A percentile compares a stretch with the other conserved stretches of the same genome.
These are phyloP conservation scores for Nakaseomyces delphensis DNA, from an alignment of 1,139 yeast genomes.

Conservation along the genomic window DNA sequence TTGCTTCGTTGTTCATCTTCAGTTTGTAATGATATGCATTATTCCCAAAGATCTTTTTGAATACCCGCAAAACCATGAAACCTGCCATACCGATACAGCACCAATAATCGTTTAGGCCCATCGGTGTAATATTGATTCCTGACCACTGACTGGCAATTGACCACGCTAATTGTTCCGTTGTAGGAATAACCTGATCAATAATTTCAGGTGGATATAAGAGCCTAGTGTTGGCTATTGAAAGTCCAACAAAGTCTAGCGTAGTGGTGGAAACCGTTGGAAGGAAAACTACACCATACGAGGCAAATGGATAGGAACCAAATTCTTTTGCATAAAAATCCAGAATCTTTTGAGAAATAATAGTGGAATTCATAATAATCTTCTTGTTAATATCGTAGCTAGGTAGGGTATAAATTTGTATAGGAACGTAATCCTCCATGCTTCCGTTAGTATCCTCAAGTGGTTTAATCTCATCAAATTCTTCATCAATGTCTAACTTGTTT, in stretches of 20 bases:
- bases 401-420: slow-evolving; percentile 35
- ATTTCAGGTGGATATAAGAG: slow-evolving; percentile 67
- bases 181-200: slow-evolving; percentile 69
- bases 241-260: slow-evolving; percentile 66
- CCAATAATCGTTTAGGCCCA: slow-evolving; percentile 80
- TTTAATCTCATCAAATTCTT: slow-evolving; percentile 35
- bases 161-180: slow-evolving; percentile 59
- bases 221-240: slow-evolving; percentile 56
- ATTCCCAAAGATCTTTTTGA: slow-evolving; percentile 64
- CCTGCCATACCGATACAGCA: slow-evolving; percentile 77
- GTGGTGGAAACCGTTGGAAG: slow-evolving; percentile 49
- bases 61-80: slow-evolving; percentile 71
- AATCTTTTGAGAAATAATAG: slow-evolving; percentile 67
- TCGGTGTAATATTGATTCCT: slow-evolving; percentile 84
- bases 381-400: slow-evolving; percentile 33
- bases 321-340: slow-evolving; percentile 78
- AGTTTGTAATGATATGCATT: slow-evolving; percentile 73
- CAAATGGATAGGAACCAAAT: slow-evolving; percentile 88
- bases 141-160: slow-evolving; percentile 88
- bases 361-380: slow-evolving; percentile 60
- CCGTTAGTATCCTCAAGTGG: slow-evolving; percentile 32
- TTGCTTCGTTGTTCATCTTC: slow-evolving; percentile 53
- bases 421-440: slow-evolving; percentile 34
- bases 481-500: slow-evolving; percentile 26
- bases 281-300: slow-evolving; percentile 70